Percentiles rank a stretch among this genome's conserved stretches.
phyloP scores from a whole-genome alignment of 2,329 filamentous ascomycete species.

The Xylaria sp. region DNA sequence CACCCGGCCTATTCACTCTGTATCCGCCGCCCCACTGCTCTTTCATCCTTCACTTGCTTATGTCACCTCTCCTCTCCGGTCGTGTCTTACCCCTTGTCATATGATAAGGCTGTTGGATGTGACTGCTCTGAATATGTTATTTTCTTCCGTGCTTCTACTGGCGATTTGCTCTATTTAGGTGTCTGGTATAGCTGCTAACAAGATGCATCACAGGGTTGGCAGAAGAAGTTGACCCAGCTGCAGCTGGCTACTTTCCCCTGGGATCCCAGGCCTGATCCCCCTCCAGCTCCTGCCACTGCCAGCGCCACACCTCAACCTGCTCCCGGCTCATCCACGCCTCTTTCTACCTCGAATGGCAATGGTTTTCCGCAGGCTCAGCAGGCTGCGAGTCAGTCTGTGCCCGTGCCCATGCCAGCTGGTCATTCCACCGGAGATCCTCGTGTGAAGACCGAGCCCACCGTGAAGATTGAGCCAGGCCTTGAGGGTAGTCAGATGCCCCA shows the following conservation, averaged over 20 bases:
- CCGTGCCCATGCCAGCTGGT: slow-evolving; percentile 23
- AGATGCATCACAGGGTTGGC: slow-evolving; percentile 71
- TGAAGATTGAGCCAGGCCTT: slow-evolving; percentile 46
- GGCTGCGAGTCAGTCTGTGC: slow-evolving; percentile 22
- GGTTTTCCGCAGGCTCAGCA: slow-evolving; percentile 29
- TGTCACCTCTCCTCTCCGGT: slow-evolving; percentile 10
- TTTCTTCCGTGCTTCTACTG: neutral
- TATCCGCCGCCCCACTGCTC: slow-evolving; percentile 14
- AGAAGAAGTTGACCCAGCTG: slow-evolving; percentile 79
- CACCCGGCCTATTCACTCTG: slow-evolving; percentile 13
- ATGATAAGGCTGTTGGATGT: neutral
- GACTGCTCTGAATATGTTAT: neutral
- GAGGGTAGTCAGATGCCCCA: slow-evolving; percentile 26
- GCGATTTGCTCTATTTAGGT: neutral
- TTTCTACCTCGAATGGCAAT: slow-evolving; percentile 27
- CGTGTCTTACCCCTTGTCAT: neutral
- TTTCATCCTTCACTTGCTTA: slow-evolving; percentile 3
- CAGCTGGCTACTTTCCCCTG: slow-evolving; percentile 87
- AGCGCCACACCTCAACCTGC: slow-evolving; percentile 26
- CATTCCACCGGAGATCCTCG: slow-evolving; percentile 33
- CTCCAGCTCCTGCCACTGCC: slow-evolving; percentile 38
- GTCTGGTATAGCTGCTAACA: slow-evolving; percentile 14
- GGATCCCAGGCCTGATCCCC: slow-evolving; percentile 76
- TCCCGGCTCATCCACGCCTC: slow-evolving; percentile 21
- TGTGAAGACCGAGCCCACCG: slow-evolving; percentile 41